phyloP scores from a whole-genome alignment of 352 stramenopile species.

The Phytophthora quininea region DNA sequence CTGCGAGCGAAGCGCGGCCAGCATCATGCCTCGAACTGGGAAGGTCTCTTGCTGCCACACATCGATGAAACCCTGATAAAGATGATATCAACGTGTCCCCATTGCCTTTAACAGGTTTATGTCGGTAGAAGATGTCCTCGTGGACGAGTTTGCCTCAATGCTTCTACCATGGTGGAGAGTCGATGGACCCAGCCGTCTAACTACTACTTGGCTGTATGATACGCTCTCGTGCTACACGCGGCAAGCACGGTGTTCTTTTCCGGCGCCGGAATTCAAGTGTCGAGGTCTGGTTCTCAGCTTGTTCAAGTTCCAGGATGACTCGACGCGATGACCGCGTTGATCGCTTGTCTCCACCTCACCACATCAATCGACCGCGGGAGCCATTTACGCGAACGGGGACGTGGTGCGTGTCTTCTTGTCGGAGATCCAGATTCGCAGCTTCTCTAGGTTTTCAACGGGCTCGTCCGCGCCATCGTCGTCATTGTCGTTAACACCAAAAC shows the following conservation, averaged over 20 bases:
- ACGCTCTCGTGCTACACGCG: slow-evolving; percentile 3
- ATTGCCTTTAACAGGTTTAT: slow-evolving; percentile 13
- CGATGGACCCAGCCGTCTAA: slow-evolving; percentile 18
- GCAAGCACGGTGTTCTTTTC: slow-evolving; percentile 1
- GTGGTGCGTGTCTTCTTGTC: slow-evolving; percentile 84
- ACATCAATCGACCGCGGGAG: slow-evolving; percentile 15
- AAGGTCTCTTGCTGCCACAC: slow-evolving; percentile 33
- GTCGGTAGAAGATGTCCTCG: neutral
- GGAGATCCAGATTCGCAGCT: slow-evolving; percentile 88
- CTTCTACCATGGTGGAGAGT: slow-evolving; percentile 10
- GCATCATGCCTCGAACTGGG: slow-evolving; percentile 37
- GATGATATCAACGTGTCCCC: neutral
- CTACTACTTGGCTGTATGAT: slow-evolving; percentile 28
- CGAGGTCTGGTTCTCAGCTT: neutral
- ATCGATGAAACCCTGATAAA: slow-evolving; percentile 7
- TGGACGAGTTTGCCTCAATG: neutral
- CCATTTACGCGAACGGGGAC: slow-evolving; percentile 65
- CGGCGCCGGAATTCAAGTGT: neutral
- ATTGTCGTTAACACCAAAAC: slow-evolving; percentile 21
- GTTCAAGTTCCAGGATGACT: neutral
- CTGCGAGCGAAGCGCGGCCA: slow-evolving; percentile 64
- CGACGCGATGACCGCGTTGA: neutral
- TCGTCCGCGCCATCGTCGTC: slow-evolving; percentile 31
- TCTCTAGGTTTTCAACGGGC: slow-evolving; percentile 60
- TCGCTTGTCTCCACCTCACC: slow-evolving; percentile 22